Evolutionary conservation across 2,329 filamentous ascomycete genomes (phyloP).

Genomic region (Aspergillus sp.): DNA sequence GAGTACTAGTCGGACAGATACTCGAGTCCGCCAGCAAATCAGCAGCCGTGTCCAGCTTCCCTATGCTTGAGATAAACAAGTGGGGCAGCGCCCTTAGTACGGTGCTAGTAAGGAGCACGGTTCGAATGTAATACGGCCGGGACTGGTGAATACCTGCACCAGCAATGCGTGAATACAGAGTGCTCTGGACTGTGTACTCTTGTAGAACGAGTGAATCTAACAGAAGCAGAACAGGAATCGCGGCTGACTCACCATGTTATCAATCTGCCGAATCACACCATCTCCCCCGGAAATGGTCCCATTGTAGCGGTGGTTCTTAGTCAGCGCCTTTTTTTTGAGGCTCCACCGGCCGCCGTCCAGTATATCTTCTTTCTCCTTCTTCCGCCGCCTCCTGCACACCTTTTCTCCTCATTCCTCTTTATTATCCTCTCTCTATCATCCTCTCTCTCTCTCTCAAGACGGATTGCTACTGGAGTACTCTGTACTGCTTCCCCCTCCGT

Average conservation of each 20-base stretch:
- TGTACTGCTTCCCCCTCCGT: neutral
- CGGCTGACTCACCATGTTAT: too few relatives aligned
- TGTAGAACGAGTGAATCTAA: neutral
- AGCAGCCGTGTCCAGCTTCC: too few relatives aligned
- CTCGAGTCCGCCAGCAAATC: too few relatives aligned
- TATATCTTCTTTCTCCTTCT: neutral
- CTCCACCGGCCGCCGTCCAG: slow-evolving; percentile 1
- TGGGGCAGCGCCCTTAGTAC: neutral
- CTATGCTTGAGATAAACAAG: neutral
- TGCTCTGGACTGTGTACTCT: too few relatives aligned
- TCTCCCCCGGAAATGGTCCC: slow-evolving; percentile 8
- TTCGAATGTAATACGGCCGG: neutral
- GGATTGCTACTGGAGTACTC: too few relatives aligned
- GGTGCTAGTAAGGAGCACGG: neutral
- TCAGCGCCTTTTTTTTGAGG: slow-evolving; percentile 2
- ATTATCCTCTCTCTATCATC: slow-evolving; percentile 8
- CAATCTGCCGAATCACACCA: slow-evolving; percentile 16
- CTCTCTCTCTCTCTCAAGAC: neutral
- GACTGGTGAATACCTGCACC: neutral
- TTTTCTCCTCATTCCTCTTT: slow-evolving; percentile 1
- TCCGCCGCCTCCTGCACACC: neutral
- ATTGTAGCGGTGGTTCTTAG: slow-evolving; percentile 1
- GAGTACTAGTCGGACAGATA: too few relatives aligned
- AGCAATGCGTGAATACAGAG: too few relatives aligned
- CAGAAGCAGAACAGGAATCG: neutral